A percentile compares a stretch with the other conserved stretches of the same genome.
phyloP scores from a whole-genome alignment of 2,329 filamentous ascomycete genomes.

The Rugonectria rugulosa region DNA sequence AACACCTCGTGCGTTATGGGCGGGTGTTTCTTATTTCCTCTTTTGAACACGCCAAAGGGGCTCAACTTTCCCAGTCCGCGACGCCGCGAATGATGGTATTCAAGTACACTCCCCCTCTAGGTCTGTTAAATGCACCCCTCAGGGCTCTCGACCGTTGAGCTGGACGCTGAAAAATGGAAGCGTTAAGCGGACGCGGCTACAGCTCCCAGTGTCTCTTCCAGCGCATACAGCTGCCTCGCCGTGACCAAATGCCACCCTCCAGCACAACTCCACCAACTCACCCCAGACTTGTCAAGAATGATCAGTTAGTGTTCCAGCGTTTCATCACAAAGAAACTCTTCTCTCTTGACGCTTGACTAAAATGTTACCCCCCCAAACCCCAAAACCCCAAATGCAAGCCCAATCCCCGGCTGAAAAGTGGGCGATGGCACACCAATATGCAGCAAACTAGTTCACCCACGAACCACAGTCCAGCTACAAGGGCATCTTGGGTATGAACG shows the following conservation, averaged over 20 bases:
- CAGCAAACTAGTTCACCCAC: background rate
- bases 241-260: background rate
- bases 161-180: background rate
- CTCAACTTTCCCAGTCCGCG: conserved; percentile 2
- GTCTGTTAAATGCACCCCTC: background rate
- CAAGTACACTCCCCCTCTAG: conserved; percentile 4
- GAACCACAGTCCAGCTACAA: background rate
- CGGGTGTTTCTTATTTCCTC: conserved; percentile 21
- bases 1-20: conserved; percentile 2
- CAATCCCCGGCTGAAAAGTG: conserved; percentile 4
- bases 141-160: background rate
- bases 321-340: background rate
- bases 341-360: conserved; percentile 4
- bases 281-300: background rate
- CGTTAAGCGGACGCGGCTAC: conserved; percentile 13
- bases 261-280: background rate
- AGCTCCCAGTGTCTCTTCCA: background rate
- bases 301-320: background rate
- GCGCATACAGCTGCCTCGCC: conserved; percentile 11
- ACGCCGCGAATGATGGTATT: background rate
- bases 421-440: background rate
- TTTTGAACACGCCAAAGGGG: conserved; percentile 9
- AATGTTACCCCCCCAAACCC: too few species aligned
- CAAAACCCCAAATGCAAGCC: background rate
- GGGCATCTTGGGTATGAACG: background rate